These are phyloP conservation scores for Teratosphaeria epicoccoides DNA, from an alignment of 2,329 filamentous ascomycete species.

Conservation along the genomic window DNA sequence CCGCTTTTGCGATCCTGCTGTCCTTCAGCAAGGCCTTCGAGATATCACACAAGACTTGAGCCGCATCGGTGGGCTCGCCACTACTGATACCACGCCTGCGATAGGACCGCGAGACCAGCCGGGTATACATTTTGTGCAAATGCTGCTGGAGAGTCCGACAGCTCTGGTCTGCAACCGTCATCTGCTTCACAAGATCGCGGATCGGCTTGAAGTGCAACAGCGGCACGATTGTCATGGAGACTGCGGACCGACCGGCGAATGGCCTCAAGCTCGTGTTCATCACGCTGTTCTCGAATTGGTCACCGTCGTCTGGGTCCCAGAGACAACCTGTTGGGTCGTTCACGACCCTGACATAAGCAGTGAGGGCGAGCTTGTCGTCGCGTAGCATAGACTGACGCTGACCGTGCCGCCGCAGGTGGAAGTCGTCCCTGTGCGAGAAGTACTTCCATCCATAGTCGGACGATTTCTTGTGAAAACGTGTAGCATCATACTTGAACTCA, in stretches of 20 bases:
- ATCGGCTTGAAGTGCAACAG: slow-evolving; percentile 51
- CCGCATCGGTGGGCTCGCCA: slow-evolving; percentile 11
- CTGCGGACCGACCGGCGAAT: slow-evolving; percentile 22
- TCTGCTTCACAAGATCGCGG: slow-evolving; percentile 42
- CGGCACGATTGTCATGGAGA: slow-evolving; percentile 44
- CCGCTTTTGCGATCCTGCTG: slow-evolving; percentile 3
- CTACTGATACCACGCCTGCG: slow-evolving; percentile 2
- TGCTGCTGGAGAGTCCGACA: slow-evolving; percentile 12
- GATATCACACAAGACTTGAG: slow-evolving; percentile 14
- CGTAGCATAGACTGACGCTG: slow-evolving; percentile 50
- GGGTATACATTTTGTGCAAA: slow-evolving; percentile 20
- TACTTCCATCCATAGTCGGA: slow-evolving; percentile 55
- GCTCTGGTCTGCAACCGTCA: not conserved
- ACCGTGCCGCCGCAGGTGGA: slow-evolving; percentile 45
- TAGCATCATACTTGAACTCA: slow-evolving; percentile 45
- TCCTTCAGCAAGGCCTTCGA: slow-evolving; percentile 8
- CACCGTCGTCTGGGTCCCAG: slow-evolving; percentile 42
- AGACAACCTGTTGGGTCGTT: slow-evolving; percentile 50
- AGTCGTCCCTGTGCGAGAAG: slow-evolving; percentile 47
- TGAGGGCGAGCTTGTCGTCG: slow-evolving; percentile 51
- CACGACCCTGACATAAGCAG: slow-evolving; percentile 50
- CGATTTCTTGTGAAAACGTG: slow-evolving; percentile 49
- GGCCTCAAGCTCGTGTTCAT: slow-evolving; percentile 48
- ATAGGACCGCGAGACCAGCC: slow-evolving; percentile 12
- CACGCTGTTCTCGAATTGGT: slow-evolving; percentile 29